These are phyloP conservation scores for Venturia asperata DNA, from an alignment of 2,329 filamentous ascomycete species.

Conservation along the genomic window DNA sequence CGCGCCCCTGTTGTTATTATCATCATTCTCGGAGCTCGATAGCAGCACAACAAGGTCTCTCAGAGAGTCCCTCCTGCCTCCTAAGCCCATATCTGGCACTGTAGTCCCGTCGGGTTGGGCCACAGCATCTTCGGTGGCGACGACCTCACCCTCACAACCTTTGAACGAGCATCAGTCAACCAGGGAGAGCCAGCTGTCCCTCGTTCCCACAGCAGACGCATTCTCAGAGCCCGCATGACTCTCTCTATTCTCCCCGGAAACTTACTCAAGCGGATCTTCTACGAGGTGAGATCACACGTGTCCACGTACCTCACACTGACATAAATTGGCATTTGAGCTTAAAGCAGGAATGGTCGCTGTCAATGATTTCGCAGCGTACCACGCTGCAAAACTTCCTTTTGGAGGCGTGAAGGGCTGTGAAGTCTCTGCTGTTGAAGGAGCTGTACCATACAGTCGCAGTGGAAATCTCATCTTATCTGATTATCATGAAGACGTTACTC, in stretches of 20 bases:
- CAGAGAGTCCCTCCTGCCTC: neutral
- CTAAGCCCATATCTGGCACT: constrained; percentile 32
- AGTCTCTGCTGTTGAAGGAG: neutral
- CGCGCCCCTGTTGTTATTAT: neutral
- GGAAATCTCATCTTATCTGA: neutral
- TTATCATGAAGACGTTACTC: neutral
- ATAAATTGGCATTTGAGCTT: constrained; percentile 42
- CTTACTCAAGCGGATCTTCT: neutral
- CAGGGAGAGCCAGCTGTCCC: neutral
- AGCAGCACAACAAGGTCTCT: constrained; percentile 1
- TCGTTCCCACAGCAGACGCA: neutral
- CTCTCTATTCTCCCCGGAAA: neutral
- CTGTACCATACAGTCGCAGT: constrained; percentile 13
- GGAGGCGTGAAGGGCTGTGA: constrained; percentile 81
- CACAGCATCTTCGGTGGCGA: constrained; percentile 23
- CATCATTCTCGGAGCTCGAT: neutral
- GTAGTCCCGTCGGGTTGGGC: constrained; percentile 33
- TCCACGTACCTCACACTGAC: neutral
- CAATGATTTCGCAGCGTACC: constrained; percentile 92
- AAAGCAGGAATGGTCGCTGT: constrained; percentile 85
- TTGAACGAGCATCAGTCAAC: neutral
- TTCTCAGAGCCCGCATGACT: neutral
- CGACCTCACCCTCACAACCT: neutral
- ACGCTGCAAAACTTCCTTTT: constrained; percentile 91
- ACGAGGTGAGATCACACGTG: neutral